Percentiles rank a stretch among this genome's conserved stretches.
phyloP scores from a whole-genome alignment of 257 asterid species.

The Thymus mandschuricus region DNA sequence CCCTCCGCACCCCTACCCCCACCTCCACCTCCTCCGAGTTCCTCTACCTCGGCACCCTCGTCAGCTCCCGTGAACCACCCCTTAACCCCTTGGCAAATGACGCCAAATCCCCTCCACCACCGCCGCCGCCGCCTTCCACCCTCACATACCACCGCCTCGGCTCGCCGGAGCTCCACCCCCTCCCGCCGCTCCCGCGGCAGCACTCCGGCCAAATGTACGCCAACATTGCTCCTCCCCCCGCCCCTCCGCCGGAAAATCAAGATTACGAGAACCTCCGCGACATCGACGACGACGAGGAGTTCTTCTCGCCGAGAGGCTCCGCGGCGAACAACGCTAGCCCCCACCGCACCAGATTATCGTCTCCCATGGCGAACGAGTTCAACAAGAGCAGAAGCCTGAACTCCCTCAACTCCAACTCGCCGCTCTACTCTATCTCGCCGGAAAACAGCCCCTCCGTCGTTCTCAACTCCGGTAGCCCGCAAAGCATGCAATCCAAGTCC shows the following conservation, averaged over 20 bases:
- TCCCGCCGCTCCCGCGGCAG: constrained; percentile 87
- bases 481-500: constrained; percentile 60
- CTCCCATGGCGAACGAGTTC: constrained; percentile 31
- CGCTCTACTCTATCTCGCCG: constrained; percentile 51
- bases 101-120: constrained; percentile 30
- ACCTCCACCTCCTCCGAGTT: constrained; percentile 72
- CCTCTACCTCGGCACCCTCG: constrained; percentile 76
- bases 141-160: constrained; percentile 49
- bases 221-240: constrained; percentile 11
- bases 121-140: constrained; percentile 14
- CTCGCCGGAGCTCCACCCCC: constrained; percentile 92
- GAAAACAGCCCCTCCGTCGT: constrained; percentile 62
- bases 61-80: constrained; percentile 53
- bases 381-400: constrained; percentile 39
- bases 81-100: constrained; percentile 20
- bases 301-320: constrained; percentile 70
- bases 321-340: constrained; percentile 49
- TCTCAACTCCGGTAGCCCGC: constrained; percentile 57
- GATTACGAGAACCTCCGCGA: constrained; percentile 33
- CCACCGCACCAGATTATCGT: constrained; percentile 25
- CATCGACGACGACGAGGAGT: constrained; percentile 50
- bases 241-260: constrained; percentile 32
- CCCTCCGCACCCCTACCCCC: constrained; percentile 54
- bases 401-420: constrained; percentile 46
- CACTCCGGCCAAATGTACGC: constrained; percentile 38